phyloP scores from a whole-genome alignment of 202 grass and related monocot genomes.

The Brachypodium distachyon region DNA sequence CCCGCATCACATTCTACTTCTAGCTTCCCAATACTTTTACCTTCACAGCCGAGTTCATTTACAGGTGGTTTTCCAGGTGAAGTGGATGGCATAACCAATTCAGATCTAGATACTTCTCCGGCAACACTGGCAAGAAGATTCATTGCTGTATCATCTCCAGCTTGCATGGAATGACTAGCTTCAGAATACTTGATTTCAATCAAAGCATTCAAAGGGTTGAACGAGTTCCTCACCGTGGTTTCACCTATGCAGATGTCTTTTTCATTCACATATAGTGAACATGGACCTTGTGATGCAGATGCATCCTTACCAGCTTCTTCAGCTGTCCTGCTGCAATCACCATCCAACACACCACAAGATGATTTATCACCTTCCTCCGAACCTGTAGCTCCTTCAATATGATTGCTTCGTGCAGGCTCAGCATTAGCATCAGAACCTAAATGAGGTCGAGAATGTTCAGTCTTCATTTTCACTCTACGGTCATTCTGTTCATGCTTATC shows the following conservation, averaged over 20 bases:
- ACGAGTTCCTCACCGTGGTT: conserved; percentile 27
- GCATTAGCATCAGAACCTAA: conserved; percentile 31
- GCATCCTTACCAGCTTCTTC: conserved; percentile 33
- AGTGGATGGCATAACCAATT: conserved; percentile 39
- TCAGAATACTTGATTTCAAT: conserved; percentile 62
- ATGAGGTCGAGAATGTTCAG: conserved; percentile 20
- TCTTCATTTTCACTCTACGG: conserved; percentile 43
- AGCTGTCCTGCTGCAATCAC: conserved; percentile 33
- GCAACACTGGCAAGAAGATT: conserved; percentile 81
- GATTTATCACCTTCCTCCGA: conserved; percentile 41
- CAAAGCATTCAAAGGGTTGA: conserved; percentile 51
- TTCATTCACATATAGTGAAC: conserved; percentile 21
- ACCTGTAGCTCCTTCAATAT: conserved; percentile 32
- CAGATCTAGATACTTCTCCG: conserved; percentile 74
- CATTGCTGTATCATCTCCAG: conserved; percentile 59
- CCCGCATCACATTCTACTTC: conserved; percentile 18
- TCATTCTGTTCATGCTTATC: conserved; percentile 50
- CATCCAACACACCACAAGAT: conserved; percentile 19
- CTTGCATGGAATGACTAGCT: conserved; percentile 27
- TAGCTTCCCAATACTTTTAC: conserved; percentile 22
- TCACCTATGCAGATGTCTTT: conserved; percentile 25
- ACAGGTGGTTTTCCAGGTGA: conserved; percentile 25
- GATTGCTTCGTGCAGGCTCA: conserved; percentile 23
- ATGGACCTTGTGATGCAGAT: conserved; percentile 2
- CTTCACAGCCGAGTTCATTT: conserved; percentile 21